Evolutionary conservation across 2,329 filamentous ascomycete genomes (phyloP).

Genomic region (Fusarium torreyae): DNA sequence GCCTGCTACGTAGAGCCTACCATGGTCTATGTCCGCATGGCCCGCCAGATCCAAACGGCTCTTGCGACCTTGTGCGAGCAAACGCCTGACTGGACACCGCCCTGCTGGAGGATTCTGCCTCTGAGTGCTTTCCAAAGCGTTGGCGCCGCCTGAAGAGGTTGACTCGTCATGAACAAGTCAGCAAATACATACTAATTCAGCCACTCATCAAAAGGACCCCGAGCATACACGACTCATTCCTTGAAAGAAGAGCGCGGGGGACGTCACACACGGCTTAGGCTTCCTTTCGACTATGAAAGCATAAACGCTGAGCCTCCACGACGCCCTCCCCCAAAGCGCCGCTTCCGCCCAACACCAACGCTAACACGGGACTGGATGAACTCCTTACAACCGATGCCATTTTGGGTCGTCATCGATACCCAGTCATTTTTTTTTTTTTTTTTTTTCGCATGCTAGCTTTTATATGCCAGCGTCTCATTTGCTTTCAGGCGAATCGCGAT

Average conservation of each 20-base stretch:
- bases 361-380: background rate
- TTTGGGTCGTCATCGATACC: conserved; percentile 13
- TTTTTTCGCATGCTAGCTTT: background rate
- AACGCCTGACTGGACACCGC: conserved; percentile 53
- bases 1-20: conserved; percentile 50
- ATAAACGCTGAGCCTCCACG: conserved; percentile 15
- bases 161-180: background rate
- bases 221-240: background rate
- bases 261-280: background rate
- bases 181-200: background rate
- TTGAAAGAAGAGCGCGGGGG: background rate
- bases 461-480: conserved; percentile 6
- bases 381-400: conserved; percentile 12
- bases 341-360: conserved; percentile 4
- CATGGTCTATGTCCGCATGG: conserved; percentile 55
- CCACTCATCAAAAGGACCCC: background rate
- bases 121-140: conserved; percentile 46
- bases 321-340: conserved; percentile 9
- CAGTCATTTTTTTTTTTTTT: conserved; percentile 5
- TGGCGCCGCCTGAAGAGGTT: conserved; percentile 13
- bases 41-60: conserved; percentile 56
- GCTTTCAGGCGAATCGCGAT: conserved; percentile 8
- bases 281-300: conserved; percentile 12
- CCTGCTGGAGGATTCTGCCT: conserved; percentile 58
- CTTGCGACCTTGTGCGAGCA: conserved; percentile 53